These are phyloP conservation scores for Colletotrichum noveboracense DNA, from an alignment of 2,329 filamentous ascomycete species.

Conservation along the genomic window DNA sequence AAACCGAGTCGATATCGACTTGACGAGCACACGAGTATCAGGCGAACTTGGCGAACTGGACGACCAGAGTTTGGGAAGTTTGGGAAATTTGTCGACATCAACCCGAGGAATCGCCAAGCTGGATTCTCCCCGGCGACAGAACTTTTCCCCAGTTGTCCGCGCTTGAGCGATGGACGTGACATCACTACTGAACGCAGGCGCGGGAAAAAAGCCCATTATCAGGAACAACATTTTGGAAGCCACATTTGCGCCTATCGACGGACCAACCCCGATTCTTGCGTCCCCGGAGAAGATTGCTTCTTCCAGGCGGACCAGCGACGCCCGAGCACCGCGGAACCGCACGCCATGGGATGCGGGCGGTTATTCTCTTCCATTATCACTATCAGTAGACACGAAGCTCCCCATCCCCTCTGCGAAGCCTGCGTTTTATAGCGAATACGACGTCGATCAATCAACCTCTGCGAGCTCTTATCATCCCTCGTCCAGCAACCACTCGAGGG, in stretches of 20 bases:
- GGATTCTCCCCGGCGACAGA: conserved; percentile 13
- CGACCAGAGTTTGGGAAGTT: neutral
- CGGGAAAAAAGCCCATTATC: conserved; percentile 22
- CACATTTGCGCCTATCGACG: conserved; percentile 7
- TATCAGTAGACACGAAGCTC: conserved; percentile 42
- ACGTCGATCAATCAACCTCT: conserved; percentile 23
- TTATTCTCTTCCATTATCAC: conserved; percentile 49
- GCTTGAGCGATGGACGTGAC: conserved; percentile 26
- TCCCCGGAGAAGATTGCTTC: conserved; percentile 18
- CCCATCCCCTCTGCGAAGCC: conserved; percentile 23
- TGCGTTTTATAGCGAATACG: conserved; percentile 24
- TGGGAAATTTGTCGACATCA: neutral
- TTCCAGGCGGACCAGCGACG: conserved; percentile 22
- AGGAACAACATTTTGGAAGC: conserved; percentile 14
- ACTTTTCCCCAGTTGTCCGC: conserved; percentile 16
- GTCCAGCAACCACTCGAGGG: conserved; percentile 30
- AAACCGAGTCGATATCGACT: neutral
- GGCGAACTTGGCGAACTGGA: neutral
- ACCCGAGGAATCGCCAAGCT: conserved; percentile 15
- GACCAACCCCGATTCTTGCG: neutral
- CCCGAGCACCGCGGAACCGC: conserved; percentile 32
- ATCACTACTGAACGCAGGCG: conserved; percentile 25
- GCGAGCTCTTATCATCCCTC: conserved; percentile 29
- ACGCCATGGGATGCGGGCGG: conserved; percentile 58
- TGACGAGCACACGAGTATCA: neutral